Base-by-base conservation (phyloP, 768 basidiomycete species). In the Lactarius pseudohatsudake region DNA sequence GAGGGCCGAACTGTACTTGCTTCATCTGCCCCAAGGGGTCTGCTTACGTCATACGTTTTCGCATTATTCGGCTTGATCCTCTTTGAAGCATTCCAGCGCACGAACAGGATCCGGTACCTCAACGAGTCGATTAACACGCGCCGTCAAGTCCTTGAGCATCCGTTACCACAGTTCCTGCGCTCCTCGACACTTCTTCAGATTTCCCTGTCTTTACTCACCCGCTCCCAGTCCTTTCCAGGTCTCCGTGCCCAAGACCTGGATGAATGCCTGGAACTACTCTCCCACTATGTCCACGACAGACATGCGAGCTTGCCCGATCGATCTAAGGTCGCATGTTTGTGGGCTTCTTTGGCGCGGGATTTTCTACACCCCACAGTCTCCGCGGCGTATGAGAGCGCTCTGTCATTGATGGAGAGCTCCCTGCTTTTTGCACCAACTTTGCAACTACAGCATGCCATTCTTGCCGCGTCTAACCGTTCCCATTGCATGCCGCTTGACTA, bases 381-480 rank as follows among this genome's bases (percentile, higher is more conserved):
- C 47, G 26, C 22, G 26, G 47, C 47, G 9, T 50, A 50, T 22
- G 47, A 50, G 47, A 6, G 0, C 11, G 47, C 47, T 15, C 0
- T 15, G 11, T 50, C 47, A 0, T 26, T 50, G 22, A 15, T 22
- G 47, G 13, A 50, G 22, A 22, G n/a, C n/a, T n/a, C n/a, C n/a
- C n/a, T n/a, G n/a, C 5, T 11, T 11, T 50, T 0, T 50, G 47
- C 47, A 15, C 47, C 47, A 50, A 50, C 47, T 13, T 15, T 50
- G 22, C 47, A 50, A 22, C 22, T 26, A 26, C 47, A 50, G 5
- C 47, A 50, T 15, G 11, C 11, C 47, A 50, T 22, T 13, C 47
- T 47, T 10, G 1, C 11, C n/a, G 13, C 9, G 7, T 9, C 10
- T 22, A 0, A 47, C 3, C 4, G 0, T 4, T 1, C 10, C 10